A percentile compares a stretch with the other conserved stretches of the same genome.
phyloP scores from a whole-genome alignment of 345 rosid genomes.

The Eutrema japonicum region DNA sequence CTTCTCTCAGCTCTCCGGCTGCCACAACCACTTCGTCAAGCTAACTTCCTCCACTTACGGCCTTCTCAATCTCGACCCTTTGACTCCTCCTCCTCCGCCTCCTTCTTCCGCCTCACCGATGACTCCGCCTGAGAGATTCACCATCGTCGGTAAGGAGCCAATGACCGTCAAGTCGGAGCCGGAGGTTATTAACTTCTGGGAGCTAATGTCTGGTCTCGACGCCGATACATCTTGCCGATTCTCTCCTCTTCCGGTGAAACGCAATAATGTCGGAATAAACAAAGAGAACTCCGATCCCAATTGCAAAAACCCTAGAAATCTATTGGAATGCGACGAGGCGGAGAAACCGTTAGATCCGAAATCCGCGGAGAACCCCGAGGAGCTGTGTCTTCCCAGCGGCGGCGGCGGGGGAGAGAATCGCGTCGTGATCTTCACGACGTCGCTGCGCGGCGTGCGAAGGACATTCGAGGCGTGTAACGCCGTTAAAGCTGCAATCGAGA shows the following conservation, averaged over 20 bases:
- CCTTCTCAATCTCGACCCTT: conserved; percentile 79
- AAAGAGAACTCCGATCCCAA: conserved; percentile 66
- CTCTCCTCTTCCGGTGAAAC: conserved; percentile 46
- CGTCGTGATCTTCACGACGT: conserved; percentile 75
- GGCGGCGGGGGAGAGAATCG: conserved; percentile 48
- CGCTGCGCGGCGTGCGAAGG: conserved; percentile 74
- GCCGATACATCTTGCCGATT: conserved; percentile 63
- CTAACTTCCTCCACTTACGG: conserved; percentile 93
- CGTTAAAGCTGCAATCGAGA: conserved; percentile 63
- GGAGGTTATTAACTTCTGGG: conserved; percentile 81
- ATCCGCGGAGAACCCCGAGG: conserved; percentile 34
- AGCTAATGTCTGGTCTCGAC: conserved; percentile 89
- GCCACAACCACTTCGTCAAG: conserved; percentile 79
- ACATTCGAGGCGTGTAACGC: conserved; percentile 87
- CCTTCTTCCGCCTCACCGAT: conserved; percentile 46
- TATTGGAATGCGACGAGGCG: not conserved
- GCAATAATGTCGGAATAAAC: conserved; percentile 22
- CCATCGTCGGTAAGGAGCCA: conserved; percentile 48
- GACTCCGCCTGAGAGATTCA: conserved; percentile 64
- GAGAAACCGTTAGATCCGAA: conserved; percentile 37
- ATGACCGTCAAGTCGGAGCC: conserved; percentile 50
- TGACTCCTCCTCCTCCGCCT: conserved; percentile 31
- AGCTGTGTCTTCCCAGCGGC: conserved; percentile 48
- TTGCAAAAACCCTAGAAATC: conserved; percentile 31
- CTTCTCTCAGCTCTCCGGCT: conserved; percentile 62